A percentile compares a stretch with the other conserved stretches of the same genome.
Conservation (phyloP, 331 rosid species). For the Rhamnella rubrinervis region DNA sequence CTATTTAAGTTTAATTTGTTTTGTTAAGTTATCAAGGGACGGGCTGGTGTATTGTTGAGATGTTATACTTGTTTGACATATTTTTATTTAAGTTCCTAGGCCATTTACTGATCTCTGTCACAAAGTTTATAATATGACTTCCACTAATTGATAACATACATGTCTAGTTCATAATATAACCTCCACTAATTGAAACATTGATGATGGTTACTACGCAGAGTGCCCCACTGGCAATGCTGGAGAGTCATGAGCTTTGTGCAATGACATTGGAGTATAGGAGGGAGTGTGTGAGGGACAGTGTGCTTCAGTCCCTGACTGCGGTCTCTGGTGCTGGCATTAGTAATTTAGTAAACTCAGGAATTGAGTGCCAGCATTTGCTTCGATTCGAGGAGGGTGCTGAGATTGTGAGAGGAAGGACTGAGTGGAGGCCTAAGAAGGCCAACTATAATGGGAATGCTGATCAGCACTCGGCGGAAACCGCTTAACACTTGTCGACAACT, state of each 20-base stretch:
- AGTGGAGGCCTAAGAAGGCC: slow-evolving; percentile 76
- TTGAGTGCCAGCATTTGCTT: slow-evolving; percentile 88
- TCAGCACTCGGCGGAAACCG: slow-evolving; percentile 48
- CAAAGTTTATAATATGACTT: too few relatives aligned
- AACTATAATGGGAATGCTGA: slow-evolving; percentile 37
- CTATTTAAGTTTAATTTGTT: too few relatives aligned
- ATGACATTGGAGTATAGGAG: slow-evolving; percentile 90
- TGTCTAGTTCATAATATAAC: background rate
- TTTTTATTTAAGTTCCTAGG: too few relatives aligned
- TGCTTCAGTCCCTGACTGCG: slow-evolving; percentile 70
- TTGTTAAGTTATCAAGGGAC: too few relatives aligned
- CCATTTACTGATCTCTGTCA: background rate
- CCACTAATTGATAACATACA: background rate
- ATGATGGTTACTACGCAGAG: slow-evolving; percentile 52
- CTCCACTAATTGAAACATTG: slow-evolving; percentile 2
- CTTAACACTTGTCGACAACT: slow-evolving; percentile 15
- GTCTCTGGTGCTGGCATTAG: slow-evolving; percentile 49
- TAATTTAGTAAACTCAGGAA: slow-evolving; percentile 38
- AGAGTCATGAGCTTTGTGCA: slow-evolving; percentile 77
- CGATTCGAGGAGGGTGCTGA: slow-evolving; percentile 79
- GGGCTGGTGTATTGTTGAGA: too few relatives aligned
- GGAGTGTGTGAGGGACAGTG: slow-evolving; percentile 94
- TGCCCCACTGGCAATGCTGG: slow-evolving; percentile 80
- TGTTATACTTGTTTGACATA: too few relatives aligned
- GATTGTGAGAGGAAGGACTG: slow-evolving; percentile 86